Base-by-base conservation (phyloP, 345 rosid genomes). In the Citrus mangshanensis region DNA sequence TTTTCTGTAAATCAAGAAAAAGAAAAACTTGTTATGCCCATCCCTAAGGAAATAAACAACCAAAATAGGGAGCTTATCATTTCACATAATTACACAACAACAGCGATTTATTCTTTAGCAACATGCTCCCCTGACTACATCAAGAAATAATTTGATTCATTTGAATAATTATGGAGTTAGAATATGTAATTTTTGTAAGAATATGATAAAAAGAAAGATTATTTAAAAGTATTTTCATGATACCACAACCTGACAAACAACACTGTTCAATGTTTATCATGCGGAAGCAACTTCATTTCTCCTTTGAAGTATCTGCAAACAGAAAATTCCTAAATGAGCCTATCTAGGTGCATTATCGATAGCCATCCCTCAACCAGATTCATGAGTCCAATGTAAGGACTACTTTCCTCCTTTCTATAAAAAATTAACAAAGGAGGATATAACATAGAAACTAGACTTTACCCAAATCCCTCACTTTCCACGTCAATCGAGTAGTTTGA, bases 1-100 rank as follows among this genome's bases (percentile, higher is more conserved):
- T 95, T 95, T 76, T 93, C 98, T 93, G 89, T 64, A 24, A 22
- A 83, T 61, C 30, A 82, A 6, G 76, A 37, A 82, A 62, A 35
- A 75, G 10, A 74, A 69, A 22, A 28, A n/a, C 12, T 42, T 63
- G 76, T 28, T 12, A 54, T n/a, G 72, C 51, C 34, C 8, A 16
- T 30, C 40, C 21, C 34, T 16, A 59, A 0, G 21, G 22, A 30
- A 21, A 27, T 66, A 73, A 63, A 67, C 16, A 13, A 68, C 19
- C 70, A 3, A 25, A 63, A 55, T 9, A 32, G 38, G 16, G 42
- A 3, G 24, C 37, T 49, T 27, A 7, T 21, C 62, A n/a, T 49
- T 54, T 6, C 63, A 65, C n/a, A n/a, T 64, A 30, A 46, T 54
- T n/a, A 54, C 63, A 76, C 12, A 75, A 46, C 22, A 2, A 24